Conservation (phyloP, 192 early-diverging fungal species). For the Backusella tarrabulga region DNA sequence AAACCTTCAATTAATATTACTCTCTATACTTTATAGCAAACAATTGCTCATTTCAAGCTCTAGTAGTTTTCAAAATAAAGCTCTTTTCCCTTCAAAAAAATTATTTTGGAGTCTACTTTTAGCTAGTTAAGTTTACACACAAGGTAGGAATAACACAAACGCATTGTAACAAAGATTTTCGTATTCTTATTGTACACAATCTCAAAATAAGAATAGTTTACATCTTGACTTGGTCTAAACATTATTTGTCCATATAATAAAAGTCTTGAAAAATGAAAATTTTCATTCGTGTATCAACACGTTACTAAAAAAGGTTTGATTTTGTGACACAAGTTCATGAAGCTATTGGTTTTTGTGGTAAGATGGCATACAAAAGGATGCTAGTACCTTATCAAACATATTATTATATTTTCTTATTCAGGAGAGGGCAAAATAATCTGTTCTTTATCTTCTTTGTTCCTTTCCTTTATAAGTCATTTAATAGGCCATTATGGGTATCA, state of each 20-base stretch:
- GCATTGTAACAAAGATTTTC: background rate
- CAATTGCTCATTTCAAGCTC: no score
- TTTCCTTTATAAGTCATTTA: background rate
- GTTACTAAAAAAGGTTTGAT: background rate
- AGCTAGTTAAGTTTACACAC: no score
- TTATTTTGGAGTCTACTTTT: no score
- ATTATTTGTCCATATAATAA: background rate
- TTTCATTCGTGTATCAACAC: background rate
- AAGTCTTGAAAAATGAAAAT: background rate
- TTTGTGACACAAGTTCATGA: background rate
- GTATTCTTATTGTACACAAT: background rate
- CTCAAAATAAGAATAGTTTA: background rate
- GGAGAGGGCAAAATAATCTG: background rate
- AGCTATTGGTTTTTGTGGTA: slow-evolving; percentile 1
- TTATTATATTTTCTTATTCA: background rate
- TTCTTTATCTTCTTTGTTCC: background rate
- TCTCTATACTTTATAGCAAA: no score
- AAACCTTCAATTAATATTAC: background rate
- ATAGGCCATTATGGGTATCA: background rate
- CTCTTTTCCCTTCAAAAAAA: no score
- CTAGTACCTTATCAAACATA: background rate
- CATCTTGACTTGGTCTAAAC: background rate
- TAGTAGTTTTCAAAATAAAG: no score
- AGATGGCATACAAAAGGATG: background rate
- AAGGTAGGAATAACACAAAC: background rate